Conservation (phyloP, 2,329 filamentous ascomycete species). For the Venturia carpophila region DNA sequence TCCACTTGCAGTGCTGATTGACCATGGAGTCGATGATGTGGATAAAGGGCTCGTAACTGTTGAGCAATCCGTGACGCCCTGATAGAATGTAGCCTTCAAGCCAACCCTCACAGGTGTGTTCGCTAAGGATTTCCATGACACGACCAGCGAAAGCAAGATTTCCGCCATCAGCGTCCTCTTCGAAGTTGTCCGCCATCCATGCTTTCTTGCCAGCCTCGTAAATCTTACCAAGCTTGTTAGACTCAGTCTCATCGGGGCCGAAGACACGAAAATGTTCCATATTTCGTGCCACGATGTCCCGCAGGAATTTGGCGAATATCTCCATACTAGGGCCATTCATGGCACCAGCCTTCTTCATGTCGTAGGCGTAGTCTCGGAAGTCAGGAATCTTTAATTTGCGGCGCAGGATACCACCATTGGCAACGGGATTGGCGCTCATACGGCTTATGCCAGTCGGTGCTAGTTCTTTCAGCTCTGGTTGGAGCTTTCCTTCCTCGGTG, state of each 20-base stretch:
- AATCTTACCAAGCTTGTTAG: conserved; percentile 65
- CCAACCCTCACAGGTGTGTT: conserved; percentile 75
- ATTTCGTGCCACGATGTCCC: conserved; percentile 60
- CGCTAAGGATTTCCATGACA: conserved; percentile 79
- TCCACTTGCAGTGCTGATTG: conserved; percentile 79
- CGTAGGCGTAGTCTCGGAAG: conserved; percentile 55
- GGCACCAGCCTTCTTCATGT: conserved; percentile 52
- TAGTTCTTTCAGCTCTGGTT: conserved; percentile 54
- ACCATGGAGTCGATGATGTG: conserved; percentile 82
- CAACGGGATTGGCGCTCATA: conserved; percentile 71
- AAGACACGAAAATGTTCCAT: conserved; percentile 64
- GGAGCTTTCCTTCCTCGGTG: conserved; percentile 54
- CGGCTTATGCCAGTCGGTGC: conserved; percentile 58
- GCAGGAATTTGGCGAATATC: conserved; percentile 56
- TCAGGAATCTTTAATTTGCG: conserved; percentile 62
- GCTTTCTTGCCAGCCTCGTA: conserved; percentile 72
- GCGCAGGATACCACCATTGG: conserved; percentile 61
- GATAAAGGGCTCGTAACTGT: conserved; percentile 77
- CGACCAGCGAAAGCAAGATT: conserved; percentile 61
- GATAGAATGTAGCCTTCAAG: conserved; percentile 70
- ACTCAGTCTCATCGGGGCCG: conserved; percentile 73
- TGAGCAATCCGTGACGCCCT: conserved; percentile 67
- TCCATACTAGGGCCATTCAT: conserved; percentile 56
- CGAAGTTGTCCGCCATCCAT: conserved; percentile 71
- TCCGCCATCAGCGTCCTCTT: conserved; percentile 66